A percentile compares a stretch with the other conserved stretches of the same genome.
These are phyloP conservation scores for Marasmius oreades DNA, from an alignment of 1,284 basidiomycete genomes.

Conservation along the genomic window DNA sequence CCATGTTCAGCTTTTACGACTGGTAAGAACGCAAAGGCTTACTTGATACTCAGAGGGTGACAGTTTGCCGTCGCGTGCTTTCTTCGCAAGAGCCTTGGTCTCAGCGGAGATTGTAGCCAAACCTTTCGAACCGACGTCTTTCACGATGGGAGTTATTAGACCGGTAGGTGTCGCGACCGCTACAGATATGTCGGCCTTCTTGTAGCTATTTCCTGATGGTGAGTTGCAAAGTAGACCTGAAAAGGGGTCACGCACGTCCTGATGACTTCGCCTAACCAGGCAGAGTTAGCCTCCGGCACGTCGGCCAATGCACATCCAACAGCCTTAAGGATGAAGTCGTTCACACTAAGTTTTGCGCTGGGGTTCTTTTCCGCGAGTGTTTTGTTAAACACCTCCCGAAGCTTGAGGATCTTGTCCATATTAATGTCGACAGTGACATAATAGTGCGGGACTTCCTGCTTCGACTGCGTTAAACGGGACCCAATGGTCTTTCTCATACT, in stretches of 20 bases:
- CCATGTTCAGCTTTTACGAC: neutral
- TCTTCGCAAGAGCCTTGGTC: constrained; percentile 89
- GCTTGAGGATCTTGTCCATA: constrained; percentile 96
- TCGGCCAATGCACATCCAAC: constrained; percentile 87
- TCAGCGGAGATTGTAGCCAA: constrained; percentile 90
- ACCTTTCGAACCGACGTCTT: constrained; percentile 90
- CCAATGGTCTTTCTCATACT: constrained; percentile 97
- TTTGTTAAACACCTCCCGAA: constrained; percentile 96
- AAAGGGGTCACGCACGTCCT: constrained; percentile 70
- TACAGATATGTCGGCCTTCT: constrained; percentile 95
- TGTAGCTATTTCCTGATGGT: constrained; percentile 58
- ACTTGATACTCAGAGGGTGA: constrained; percentile 96
- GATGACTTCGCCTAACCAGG: constrained; percentile 96
- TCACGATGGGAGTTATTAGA: constrained; percentile 97
- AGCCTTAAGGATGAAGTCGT: constrained; percentile 98
- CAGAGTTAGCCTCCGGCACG: constrained; percentile 97
- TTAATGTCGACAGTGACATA: constrained; percentile 94
- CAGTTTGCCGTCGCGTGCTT: constrained; percentile 96
- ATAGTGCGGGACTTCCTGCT: constrained; percentile 95
- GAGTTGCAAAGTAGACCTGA: constrained; percentile 5
- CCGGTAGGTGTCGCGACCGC: constrained; percentile 97
- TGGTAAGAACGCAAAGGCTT: constrained; percentile 10
- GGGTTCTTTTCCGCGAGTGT: constrained; percentile 81
- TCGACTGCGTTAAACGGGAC: constrained; percentile 86
- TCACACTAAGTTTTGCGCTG: constrained; percentile 90